Evolutionary conservation across 306 rosid species (phyloP).

Genomic region (Vicia faba): DNA sequence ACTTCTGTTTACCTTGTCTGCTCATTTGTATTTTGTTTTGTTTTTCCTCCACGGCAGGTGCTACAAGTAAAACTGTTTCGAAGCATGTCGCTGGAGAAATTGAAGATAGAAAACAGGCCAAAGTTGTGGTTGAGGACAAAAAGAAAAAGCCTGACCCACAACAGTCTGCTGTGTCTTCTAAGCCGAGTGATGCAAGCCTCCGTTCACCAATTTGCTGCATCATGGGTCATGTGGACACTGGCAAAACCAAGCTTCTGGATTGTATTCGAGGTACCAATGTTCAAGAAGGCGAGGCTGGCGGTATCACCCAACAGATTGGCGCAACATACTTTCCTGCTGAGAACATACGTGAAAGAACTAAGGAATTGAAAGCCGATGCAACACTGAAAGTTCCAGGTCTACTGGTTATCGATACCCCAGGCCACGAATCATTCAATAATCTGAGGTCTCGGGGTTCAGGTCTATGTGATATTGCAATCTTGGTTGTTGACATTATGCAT

Average conservation of each 20-base stretch:
- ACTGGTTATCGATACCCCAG: slow-evolving; percentile 96
- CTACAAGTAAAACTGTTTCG: slow-evolving; percentile 46
- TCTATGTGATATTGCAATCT: slow-evolving; percentile 89
- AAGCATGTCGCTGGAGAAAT: slow-evolving; percentile 46
- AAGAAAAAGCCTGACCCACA: slow-evolving; percentile 40
- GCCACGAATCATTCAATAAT: slow-evolving; percentile 90
- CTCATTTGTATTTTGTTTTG: slow-evolving; percentile 23
- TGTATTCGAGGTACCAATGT: slow-evolving; percentile 94
- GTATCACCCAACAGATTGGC: slow-evolving; percentile 98
- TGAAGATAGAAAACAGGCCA: slow-evolving; percentile 48
- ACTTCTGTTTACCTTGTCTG: slow-evolving; percentile 11
- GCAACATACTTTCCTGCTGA: slow-evolving; percentile 95
- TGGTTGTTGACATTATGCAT: slow-evolving; percentile 98
- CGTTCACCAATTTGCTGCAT: slow-evolving; percentile 99
- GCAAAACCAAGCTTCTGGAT: slow-evolving; percentile 93
- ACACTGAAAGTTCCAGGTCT: slow-evolving; percentile 87
- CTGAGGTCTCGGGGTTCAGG: slow-evolving; percentile 95
- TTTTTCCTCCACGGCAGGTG: slow-evolving; percentile 38
- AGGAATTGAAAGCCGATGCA: slow-evolving; percentile 94
- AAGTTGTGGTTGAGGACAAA: slow-evolving; percentile 44
- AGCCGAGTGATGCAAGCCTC: slow-evolving; percentile 65
- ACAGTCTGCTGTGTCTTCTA: slow-evolving; percentile 45
- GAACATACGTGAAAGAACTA: slow-evolving; percentile 92
- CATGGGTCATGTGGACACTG: slow-evolving; percentile 99
- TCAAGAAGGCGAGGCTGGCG: slow-evolving; percentile 99